phyloP scores from a whole-genome alignment of 257 asterid genomes.

The Orobanche coerulescens region DNA sequence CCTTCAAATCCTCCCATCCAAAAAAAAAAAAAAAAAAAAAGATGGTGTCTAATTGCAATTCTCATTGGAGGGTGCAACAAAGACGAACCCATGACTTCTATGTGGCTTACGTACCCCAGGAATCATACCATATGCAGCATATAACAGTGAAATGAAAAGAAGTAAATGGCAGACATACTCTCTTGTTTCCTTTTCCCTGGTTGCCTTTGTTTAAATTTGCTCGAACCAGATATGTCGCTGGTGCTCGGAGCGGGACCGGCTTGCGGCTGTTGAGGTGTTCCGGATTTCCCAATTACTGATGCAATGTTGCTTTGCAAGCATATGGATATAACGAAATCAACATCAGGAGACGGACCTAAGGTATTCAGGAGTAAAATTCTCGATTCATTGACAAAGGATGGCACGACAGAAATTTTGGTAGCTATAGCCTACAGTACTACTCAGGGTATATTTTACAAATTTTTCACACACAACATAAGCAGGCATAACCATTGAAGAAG shows the following conservation, averaged over 20 bases:
- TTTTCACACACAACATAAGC: not conserved
- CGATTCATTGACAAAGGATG: not conserved
- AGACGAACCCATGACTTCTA: no score
- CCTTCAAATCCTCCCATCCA: no score
- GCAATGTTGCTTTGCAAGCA: conserved; percentile 83
- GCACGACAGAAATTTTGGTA: not conserved
- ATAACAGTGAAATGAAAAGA: not conserved
- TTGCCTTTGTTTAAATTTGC: conserved; percentile 50
- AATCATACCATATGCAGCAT: no score
- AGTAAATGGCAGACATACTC: conserved; percentile 24
- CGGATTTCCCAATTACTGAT: conserved; percentile 35
- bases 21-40: conserved; percentile 23
- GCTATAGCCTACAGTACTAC: not conserved
- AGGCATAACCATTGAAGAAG: not conserved
- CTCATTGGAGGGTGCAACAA: not conserved
- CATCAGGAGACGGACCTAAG: conserved; percentile 89
- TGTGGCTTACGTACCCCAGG: not conserved
- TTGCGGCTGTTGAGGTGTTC: conserved; percentile 32
- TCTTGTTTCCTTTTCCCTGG: conserved; percentile 66
- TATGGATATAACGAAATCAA: conserved; percentile 77
- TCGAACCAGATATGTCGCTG: conserved; percentile 52
- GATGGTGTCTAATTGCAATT: conserved; percentile 27
- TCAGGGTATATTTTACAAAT: not conserved
- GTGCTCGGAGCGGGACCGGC: conserved; percentile 54
- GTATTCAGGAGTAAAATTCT: conserved; percentile 14